Conservation (phyloP, 2,329 filamentous ascomycete species). For the Laburnicola sp. region DNA sequence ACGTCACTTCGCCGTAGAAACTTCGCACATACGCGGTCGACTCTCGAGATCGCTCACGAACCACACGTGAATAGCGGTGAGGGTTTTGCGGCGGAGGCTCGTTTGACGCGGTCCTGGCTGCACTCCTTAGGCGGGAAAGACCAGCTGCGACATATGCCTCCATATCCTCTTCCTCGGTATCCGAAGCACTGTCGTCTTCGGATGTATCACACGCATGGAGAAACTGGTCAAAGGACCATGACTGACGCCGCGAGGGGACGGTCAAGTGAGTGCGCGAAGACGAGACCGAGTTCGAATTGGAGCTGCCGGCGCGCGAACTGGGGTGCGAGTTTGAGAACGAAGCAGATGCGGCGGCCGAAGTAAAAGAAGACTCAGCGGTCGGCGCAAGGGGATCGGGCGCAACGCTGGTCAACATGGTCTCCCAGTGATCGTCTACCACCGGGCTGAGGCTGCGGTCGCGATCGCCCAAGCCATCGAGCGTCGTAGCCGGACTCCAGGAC, state of each 20-base stretch:
- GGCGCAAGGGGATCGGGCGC: conserved; percentile 80
- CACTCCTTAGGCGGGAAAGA: conserved; percentile 18
- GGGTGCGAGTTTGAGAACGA: conserved; percentile 49
- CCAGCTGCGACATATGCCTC: conserved; percentile 16
- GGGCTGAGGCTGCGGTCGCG: conserved; percentile 81
- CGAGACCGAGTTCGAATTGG: conserved; percentile 49
- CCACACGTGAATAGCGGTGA: conserved; percentile 31
- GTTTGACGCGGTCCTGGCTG: conserved; percentile 6
- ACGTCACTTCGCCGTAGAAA: conserved; percentile 25
- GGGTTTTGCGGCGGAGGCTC: conserved; percentile 30
- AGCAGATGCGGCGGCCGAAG: conserved; percentile 62
- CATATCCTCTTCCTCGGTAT: conserved; percentile 58
- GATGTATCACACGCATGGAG: conserved; percentile 59
- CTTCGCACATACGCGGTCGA: conserved; percentile 34
- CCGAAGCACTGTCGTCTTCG: conserved; percentile 50
- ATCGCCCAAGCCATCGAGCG: conserved; percentile 77
- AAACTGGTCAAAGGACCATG: conserved; percentile 45
- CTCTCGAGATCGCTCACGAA: conserved; percentile 33
- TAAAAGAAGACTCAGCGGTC: conserved; percentile 80
- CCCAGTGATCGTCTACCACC: conserved; percentile 66
- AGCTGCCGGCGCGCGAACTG: conserved; percentile 52
- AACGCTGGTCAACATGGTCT: conserved; percentile 76
- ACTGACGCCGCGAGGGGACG: conserved; percentile 47
- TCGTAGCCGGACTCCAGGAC: conserved; percentile 42
- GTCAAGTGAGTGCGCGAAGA: conserved; percentile 46